phyloP scores from a whole-genome alignment of 2,329 filamentous ascomycete genomes.

The Dactylellina drechsleri region DNA sequence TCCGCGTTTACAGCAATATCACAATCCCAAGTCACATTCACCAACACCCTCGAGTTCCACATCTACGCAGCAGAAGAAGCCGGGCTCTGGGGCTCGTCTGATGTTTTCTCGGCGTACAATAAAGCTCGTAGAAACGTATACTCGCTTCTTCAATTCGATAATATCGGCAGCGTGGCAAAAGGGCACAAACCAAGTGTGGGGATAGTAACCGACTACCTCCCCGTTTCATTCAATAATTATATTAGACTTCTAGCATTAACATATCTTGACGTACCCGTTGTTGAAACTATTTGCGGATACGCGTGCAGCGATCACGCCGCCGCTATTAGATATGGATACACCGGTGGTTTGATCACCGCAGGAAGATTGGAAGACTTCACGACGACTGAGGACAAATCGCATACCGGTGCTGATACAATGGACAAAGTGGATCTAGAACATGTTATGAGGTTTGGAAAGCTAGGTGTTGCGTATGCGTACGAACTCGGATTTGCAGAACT shows the following conservation, averaged over 20 bases:
- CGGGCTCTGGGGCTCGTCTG: slow-evolving; percentile 73
- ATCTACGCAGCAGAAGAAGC: slow-evolving; percentile 93
- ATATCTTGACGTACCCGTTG: slow-evolving; percentile 63
- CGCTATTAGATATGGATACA: slow-evolving; percentile 76
- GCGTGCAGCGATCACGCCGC: slow-evolving; percentile 81
- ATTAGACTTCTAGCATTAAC: slow-evolving; percentile 62
- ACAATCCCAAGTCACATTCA: slow-evolving; percentile 63
- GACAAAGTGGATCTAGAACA: slow-evolving; percentile 20
- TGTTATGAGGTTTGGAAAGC: slow-evolving; percentile 13
- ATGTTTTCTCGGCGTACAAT: slow-evolving; percentile 62
- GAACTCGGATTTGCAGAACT: slow-evolving; percentile 28
- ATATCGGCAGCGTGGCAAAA: slow-evolving; percentile 60
- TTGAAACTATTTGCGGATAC: slow-evolving; percentile 75
- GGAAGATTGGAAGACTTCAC: slow-evolving; percentile 20
- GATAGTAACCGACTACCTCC: slow-evolving; percentile 63
- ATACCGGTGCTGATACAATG: slow-evolving; percentile 24
- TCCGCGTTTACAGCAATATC: slow-evolving; percentile 15
- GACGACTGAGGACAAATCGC: slow-evolving; percentile 21
- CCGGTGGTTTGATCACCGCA: slow-evolving; percentile 20
- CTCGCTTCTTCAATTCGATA: slow-evolving; percentile 65
- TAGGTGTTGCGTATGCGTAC: slow-evolving; percentile 39
- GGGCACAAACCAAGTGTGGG: slow-evolving; percentile 57
- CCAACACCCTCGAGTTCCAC: slow-evolving; percentile 96
- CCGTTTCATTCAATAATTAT: slow-evolving; percentile 61
- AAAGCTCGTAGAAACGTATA: slow-evolving; percentile 60